Evolutionary conservation across 768 basidiomycete species (phyloP).

Genomic region (Tylopilus balloui): DNA sequence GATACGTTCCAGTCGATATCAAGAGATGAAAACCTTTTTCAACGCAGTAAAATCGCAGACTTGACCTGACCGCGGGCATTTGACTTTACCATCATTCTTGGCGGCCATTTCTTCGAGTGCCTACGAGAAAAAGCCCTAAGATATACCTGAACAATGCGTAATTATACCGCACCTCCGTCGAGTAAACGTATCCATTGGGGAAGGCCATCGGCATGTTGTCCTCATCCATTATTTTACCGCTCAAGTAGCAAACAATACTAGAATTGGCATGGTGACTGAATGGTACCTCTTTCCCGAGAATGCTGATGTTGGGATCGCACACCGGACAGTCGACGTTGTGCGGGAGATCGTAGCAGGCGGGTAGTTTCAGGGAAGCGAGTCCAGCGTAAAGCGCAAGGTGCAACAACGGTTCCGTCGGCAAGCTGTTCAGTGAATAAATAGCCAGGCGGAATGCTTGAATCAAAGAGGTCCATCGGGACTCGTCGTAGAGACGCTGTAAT

Average conservation of each 20-base stretch:
- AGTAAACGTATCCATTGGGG: constrained; percentile 89
- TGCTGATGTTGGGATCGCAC: constrained; percentile 73
- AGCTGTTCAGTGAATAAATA: constrained; percentile 80
- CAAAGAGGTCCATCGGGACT: constrained; percentile 69
- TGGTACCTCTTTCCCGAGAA: constrained; percentile 82
- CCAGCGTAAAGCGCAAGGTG: constrained; percentile 89
- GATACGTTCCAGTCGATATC: constrained; percentile 16
- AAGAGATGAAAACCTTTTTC: constrained; percentile 90
- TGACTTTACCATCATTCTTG: constrained; percentile 74
- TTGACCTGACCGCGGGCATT: constrained; percentile 71
- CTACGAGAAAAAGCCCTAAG: constrained; percentile 36
- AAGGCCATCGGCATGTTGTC: constrained; percentile 92
- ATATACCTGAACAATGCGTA: constrained; percentile 2
- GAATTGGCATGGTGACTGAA: constrained; percentile 93
- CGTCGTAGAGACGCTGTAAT: constrained; percentile 76
- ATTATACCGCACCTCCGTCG: constrained; percentile 65
- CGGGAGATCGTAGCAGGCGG: constrained; percentile 67
- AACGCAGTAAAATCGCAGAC: constrained; percentile 61
- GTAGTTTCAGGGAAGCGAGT: constrained; percentile 83
- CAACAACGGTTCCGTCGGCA: constrained; percentile 84
- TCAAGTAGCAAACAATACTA: constrained; percentile 89
- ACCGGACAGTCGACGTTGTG: constrained; percentile 89
- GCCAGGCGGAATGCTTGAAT: constrained; percentile 78
- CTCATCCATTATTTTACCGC: constrained; percentile 92
- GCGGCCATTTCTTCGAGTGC: constrained; percentile 85